Base-by-base conservation (phyloP, 148 eudicot species). In the Polygonum maritimum region DNA sequence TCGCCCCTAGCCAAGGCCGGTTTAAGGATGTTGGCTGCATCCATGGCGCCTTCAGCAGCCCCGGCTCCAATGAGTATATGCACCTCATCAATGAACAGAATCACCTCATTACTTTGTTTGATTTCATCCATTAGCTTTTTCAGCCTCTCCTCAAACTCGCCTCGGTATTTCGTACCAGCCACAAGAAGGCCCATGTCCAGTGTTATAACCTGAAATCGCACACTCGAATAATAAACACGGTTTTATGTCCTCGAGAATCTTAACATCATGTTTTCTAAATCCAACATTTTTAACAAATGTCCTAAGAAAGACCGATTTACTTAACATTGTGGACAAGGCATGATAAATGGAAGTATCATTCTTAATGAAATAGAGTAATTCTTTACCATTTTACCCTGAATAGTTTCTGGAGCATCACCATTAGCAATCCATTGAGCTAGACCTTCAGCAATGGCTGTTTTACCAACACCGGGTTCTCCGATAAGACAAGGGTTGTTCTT, bases 401-500 rank as follows among this genome's bases (percentile, higher is more conserved):
- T 85, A 41, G 98, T 92, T 86, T 94, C 98, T 41, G 98, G 98
- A 82, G 92, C 98, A 87, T 92, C 97, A 45, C 96, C 97, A 35
- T 13, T 87, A 18, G 94, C 92, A 74, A 94, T 94, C 79, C 91
- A 83, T 81, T 89, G 98, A 74, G 98, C 97, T 36, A 94, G 96
- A 60, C 98, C 98, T 82, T 94, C 98, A 7, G 98, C 98, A 81
- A 94, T 94, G 5, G 97, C 97, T 65, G 98, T 94, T 84, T 94
- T 94, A 44, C 97, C 98, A 58, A 94, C 98, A 79, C 98, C 98
- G 18, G 98, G 98, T 78, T 94, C 96, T 78, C 98, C 98, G 83
- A 94, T 86, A 45, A 94, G 97, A 80, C 98, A 94, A 31, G 98
- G 98, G 73, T 94, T 94, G 63, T 94, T 94, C 69, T 94, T 94